Evolutionary conservation across 345 rosid species (phyloP).

Genomic region (Excoecaria cochinchinensis): DNA sequence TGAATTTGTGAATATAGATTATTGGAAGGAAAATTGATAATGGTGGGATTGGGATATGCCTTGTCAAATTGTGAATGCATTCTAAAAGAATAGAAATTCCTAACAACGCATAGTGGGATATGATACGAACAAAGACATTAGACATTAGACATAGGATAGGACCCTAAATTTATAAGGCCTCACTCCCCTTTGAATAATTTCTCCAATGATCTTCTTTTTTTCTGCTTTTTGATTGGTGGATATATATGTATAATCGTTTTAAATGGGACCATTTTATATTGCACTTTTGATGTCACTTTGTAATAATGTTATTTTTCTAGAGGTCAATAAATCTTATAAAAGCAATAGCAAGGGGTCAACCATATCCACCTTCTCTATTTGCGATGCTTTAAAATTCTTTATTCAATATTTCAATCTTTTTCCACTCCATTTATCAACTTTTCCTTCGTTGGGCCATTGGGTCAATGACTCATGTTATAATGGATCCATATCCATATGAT

Average conservation of each 20-base stretch:
- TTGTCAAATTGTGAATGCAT: neutral
- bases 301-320: neutral
- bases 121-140: too few relatives aligned
- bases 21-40: too few relatives aligned
- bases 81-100: neutral
- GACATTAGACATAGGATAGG: too few relatives aligned
- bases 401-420: neutral
- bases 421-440: neutral
- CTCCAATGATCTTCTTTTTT: neutral
- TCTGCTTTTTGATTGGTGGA: neutral
- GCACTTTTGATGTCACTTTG: neutral
- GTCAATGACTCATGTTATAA: too few relatives aligned
- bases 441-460: neutral
- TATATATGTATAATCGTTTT: neutral
- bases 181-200: slow-evolving; percentile 3
- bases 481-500: too few relatives aligned
- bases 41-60: neutral
- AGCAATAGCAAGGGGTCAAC: neutral
- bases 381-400: neutral
- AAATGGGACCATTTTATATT: neutral
- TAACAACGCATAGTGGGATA: neutral
- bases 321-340: too few relatives aligned
- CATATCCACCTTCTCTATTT: neutral
- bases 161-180: neutral
- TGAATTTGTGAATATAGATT: too few relatives aligned